phyloP scores from a whole-genome alignment of 371 early-diverging fungal genomes.

The Mucor sp. region DNA sequence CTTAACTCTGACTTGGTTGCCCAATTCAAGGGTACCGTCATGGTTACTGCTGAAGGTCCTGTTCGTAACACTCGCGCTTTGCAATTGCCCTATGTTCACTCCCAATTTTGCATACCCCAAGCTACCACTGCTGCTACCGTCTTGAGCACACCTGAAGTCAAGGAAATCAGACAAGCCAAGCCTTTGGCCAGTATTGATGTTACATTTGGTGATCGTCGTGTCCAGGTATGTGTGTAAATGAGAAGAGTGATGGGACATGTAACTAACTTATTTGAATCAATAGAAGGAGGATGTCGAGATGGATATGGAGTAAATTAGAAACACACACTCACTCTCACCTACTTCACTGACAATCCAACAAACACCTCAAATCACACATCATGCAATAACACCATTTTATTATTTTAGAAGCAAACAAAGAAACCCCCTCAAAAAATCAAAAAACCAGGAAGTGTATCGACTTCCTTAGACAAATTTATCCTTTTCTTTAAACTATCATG shows the following conservation, averaged over 20 bases:
- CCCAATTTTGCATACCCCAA: conserved; percentile 62
- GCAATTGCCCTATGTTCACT: conserved; percentile 73
- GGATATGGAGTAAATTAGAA: conserved; percentile 30
- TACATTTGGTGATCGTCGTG: conserved; percentile 41
- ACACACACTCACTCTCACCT: not conserved
- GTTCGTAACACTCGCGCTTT: conserved; percentile 67
- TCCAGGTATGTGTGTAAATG: conserved; percentile 24
- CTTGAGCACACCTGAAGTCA: conserved; percentile 42
- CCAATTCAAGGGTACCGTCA: conserved; percentile 87
- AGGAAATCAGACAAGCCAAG: conserved; percentile 38
- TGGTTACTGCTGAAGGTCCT: conserved; percentile 76
- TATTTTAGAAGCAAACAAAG: not conserved
- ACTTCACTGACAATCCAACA: not conserved
- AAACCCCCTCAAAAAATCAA: not conserved
- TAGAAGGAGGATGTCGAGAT: conserved; percentile 41
- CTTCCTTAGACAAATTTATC: not conserved
- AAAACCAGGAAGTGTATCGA: not conserved
- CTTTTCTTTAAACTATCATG: not conserved
- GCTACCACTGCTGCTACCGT: conserved; percentile 44
- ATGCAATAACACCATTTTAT: not conserved
- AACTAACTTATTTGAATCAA: not conserved
- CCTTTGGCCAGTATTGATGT: conserved; percentile 25
- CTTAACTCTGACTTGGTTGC: conserved; percentile 68
- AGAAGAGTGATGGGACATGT: not conserved
- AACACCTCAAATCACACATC: not conserved